Conservation (phyloP, 257 asterid species). For the Solanum tarapatanum region DNA sequence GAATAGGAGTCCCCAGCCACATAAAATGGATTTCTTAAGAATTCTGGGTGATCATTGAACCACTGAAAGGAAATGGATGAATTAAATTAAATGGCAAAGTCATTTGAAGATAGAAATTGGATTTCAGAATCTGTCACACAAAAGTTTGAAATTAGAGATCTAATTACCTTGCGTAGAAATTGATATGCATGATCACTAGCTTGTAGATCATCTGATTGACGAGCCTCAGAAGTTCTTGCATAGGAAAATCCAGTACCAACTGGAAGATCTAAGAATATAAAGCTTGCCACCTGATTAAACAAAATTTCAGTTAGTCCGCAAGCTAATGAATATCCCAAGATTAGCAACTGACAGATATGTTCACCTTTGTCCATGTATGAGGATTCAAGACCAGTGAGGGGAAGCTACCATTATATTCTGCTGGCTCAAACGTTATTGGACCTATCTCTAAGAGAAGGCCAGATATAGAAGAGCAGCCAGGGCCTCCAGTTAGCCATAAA, state of each 20-base stretch:
- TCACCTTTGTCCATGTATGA: neutral
- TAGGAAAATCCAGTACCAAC: slow-evolving; percentile 4
- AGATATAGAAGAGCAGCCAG: too few relatives aligned
- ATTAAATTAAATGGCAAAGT: neutral
- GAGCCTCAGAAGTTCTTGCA: slow-evolving; percentile 9
- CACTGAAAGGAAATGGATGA: neutral
- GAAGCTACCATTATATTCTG: slow-evolving; percentile 3
- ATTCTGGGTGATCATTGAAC: slow-evolving; percentile 8
- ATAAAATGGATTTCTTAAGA: slow-evolving; percentile 3
- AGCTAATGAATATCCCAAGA: neutral
- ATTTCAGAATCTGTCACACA: neutral
- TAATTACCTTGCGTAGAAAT: slow-evolving; percentile 6
- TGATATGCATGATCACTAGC: slow-evolving; percentile 1
- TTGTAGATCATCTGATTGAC: neutral
- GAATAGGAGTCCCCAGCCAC: slow-evolving; percentile 11
- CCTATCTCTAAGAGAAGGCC: too few relatives aligned
- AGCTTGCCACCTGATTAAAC: neutral
- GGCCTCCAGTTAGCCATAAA: too few relatives aligned
- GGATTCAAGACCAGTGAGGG: slow-evolving; percentile 1
- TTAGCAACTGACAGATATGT: neutral
- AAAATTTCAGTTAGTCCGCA: neutral
- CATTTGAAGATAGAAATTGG: neutral
- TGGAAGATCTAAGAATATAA: slow-evolving; percentile 4
- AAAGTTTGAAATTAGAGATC: neutral
- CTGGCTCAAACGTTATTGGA: neutral